These are phyloP conservation scores for Cladosporium phlei DNA, from an alignment of 2,329 filamentous ascomycete genomes.

Conservation along the genomic window DNA sequence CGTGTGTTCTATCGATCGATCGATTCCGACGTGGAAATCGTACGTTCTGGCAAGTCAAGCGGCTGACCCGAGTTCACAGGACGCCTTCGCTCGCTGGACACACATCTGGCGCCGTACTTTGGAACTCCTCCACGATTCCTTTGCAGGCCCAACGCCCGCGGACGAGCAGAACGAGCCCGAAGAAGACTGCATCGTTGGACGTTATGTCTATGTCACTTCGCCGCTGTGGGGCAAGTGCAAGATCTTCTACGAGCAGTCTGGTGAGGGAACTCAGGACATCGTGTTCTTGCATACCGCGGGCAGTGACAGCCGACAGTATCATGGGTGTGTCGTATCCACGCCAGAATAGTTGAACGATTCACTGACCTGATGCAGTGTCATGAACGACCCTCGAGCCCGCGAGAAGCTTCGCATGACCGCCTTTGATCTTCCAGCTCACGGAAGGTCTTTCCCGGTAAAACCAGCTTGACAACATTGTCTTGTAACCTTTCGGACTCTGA, in stretches of 20 bases:
- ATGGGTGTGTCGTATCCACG: slow-evolving; percentile 29
- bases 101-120: slow-evolving; percentile 47
- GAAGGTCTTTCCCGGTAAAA: slow-evolving; percentile 41
- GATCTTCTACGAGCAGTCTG: slow-evolving; percentile 47
- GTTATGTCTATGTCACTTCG: slow-evolving; percentile 43
- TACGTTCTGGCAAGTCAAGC: no score
- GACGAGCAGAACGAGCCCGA: slow-evolving; percentile 36
- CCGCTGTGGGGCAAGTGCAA: slow-evolving; percentile 48
- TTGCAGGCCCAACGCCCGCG: slow-evolving; percentile 41
- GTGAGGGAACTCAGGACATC: slow-evolving; percentile 44
- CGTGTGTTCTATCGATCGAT: no score
- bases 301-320: slow-evolving; percentile 46
- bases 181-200: slow-evolving; percentile 44
- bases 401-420: slow-evolving; percentile 47
- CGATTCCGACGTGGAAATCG: no score
- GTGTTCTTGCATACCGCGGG: slow-evolving; percentile 36
- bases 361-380: slow-evolving; percentile 29
- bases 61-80: slow-evolving; percentile 8
- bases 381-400: slow-evolving; percentile 46
- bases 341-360: background rate
- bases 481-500: background rate
- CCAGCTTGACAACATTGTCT: no score
- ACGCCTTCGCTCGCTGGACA: slow-evolving; percentile 41
- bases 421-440: slow-evolving; percentile 49
- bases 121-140: slow-evolving; percentile 45